Evolutionary conservation across 257 asterid species (phyloP), one percentile per base, ranked within the genome.

Genomic region (Petunia axillaris): DNA sequence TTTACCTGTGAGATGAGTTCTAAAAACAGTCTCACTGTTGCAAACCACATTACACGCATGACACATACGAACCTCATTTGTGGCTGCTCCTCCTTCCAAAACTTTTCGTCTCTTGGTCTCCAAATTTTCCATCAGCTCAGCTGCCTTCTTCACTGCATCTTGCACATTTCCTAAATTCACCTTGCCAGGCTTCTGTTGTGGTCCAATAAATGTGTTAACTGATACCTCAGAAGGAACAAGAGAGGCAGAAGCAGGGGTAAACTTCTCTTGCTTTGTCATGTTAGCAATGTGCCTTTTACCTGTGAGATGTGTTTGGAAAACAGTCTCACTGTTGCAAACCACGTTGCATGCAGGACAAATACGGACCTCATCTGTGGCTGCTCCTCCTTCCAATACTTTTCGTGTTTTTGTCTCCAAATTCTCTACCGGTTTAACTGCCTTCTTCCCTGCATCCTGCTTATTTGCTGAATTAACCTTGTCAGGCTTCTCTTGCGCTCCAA

Each of bases 241-340:
- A 75, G 75, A 50, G 58, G 65, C 76, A 60, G 83, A 7, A 53
- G 82, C 84, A 57, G 80, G 11, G 62, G 81, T 39, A 71, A 8
- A 35, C 6, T 50, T 48, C 60, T 35, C 81, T 4, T 44, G 82
- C 85, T 87, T 90, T 88, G 79, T 89, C 82, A 85, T 60, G 92
- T 81, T 88, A 44, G 87, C 59, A 37, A 87, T 89, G 84, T 92
- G 98, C 77, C 87, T 92, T 79, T 91, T 87, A 68, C 95, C 98
- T 3, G 91, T 87, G 25, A 94, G 87, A 83, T 94, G 97, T 75
- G 35, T 57, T 13, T 25, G 84, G 80, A 80, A 88, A 58, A 88
- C 98, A 0, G 87, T 86, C 67, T 85, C 90, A 52, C 97, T 91
- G 75, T 90, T 92, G 91, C 98, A 94, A 60, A 94, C 91, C 85